Base-by-base conservation (phyloP, 2,329 filamentous ascomycete genomes). In the Clarireedia paspali region DNA sequence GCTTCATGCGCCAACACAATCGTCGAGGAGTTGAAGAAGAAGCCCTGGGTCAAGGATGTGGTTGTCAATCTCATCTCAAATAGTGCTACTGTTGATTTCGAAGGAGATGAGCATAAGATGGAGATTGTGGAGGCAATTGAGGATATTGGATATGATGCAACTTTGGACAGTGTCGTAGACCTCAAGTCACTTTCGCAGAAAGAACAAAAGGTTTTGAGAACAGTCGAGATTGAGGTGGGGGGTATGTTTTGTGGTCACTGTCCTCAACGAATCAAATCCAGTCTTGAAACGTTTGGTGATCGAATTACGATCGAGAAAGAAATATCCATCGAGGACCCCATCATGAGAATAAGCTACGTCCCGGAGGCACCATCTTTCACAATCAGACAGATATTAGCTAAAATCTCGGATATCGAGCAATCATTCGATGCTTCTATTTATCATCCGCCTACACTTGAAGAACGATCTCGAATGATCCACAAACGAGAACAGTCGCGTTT, bases 391-490 rank as follows among this genome's bases (percentile, higher is more conserved):
- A 88, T 96, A 44, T 74, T 95, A 12, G 72, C 75, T 12, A 77
- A 81, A 1, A 87, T 96, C 50, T 76, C 82, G 54, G 77, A 77
- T 5, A 77, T 81, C 5, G 87, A 95, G 64, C 73, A 78, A 1
- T 79, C 76, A 0, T 87, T 96, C 59, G 74, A 73, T 26, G 81
- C 85, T 1, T 83, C 80, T 2, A 80, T 96, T 12, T 85, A 90
- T 67, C 89, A 92, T 60, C 85, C 89, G 0, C 88, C 88, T 0
- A 91, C 86, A 0, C 78, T 96, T 4, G 91, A 96, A 70, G 89
- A 96, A 65, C 82, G 88, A 9, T 89, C 90, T 3, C 82, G 81
- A 60, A 74, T 77, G 40, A 89, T 96, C 67, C 85, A 88, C 59
- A 76, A 77, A 20, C 80, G 80, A 57, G 89, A 95, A 64, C 82